Evolutionary conservation across 345 rosid genomes (phyloP).

Genomic region (Melaleuca quinquenervia): DNA sequence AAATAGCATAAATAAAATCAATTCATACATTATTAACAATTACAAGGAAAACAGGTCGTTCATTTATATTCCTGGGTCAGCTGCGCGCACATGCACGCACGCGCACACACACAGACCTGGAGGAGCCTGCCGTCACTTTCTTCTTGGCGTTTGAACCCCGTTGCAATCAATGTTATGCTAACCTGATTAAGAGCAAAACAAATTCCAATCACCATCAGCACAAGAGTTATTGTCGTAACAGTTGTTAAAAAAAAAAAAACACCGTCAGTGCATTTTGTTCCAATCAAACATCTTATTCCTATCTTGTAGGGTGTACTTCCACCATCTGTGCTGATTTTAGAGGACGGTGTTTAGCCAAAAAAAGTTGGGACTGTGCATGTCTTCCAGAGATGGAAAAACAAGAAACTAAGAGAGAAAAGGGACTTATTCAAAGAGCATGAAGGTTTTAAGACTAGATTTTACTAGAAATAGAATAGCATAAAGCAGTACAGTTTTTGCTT

Average conservation of each 20-base stretch:
- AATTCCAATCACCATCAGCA: neutral
- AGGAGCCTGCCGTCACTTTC: conserved; percentile 56
- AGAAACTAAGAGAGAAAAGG: neutral
- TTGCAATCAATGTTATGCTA: conserved; percentile 85
- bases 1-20: neutral
- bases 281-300: neutral
- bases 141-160: conserved; percentile 90
- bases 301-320: neutral
- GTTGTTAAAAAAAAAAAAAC: neutral
- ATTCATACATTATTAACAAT: neutral
- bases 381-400: neutral
- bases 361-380: neutral
- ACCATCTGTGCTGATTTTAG: neutral
- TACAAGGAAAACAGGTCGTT: neutral
- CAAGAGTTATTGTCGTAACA: neutral
- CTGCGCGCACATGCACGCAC: neutral
- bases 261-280: neutral
- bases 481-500: neutral
- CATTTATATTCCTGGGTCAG: conserved; percentile 18
- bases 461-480: neutral
- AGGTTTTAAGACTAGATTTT: neutral
- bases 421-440: neutral
- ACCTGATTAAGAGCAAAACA: conserved; percentile 26
- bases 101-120: conserved; percentile 36
- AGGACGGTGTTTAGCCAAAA: neutral